These are phyloP conservation scores for Phoma sp. DNA, from an alignment of 2,329 filamentous ascomycete species.

Conservation along the genomic window DNA sequence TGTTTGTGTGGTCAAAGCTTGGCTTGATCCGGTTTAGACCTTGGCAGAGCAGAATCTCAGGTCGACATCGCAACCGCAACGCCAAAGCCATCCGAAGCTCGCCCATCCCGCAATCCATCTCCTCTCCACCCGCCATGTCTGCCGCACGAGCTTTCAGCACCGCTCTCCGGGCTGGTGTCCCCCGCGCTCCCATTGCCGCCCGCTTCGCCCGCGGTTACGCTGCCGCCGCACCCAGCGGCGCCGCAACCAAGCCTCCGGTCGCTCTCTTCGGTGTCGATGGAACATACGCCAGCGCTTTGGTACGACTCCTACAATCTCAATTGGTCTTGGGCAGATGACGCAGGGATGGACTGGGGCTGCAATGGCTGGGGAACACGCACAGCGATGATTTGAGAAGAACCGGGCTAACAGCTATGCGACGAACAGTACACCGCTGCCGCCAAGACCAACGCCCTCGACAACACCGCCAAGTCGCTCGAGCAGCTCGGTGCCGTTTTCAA, in stretches of 20 bases:
- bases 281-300: slow-evolving; percentile 97
- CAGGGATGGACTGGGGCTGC: slow-evolving; percentile 24
- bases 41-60: slow-evolving; percentile 16
- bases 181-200: slow-evolving; percentile 66
- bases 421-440: slow-evolving; percentile 90
- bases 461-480: slow-evolving; percentile 79
- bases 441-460: slow-evolving; percentile 85
- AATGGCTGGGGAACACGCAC: slow-evolving; percentile 22
- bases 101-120: slow-evolving; percentile 44
- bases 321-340: slow-evolving; percentile 25
- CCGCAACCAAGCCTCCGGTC: slow-evolving; percentile 80
- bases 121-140: slow-evolving; percentile 57
- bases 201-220: slow-evolving; percentile 77
- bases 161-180: slow-evolving; percentile 61
- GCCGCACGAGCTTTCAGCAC: slow-evolving; percentile 62
- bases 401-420: slow-evolving; percentile 34
- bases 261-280: slow-evolving; percentile 95
- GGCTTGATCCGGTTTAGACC: slow-evolving; percentile 14
- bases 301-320: slow-evolving; percentile 60
- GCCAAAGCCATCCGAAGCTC: slow-evolving; percentile 29
- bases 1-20: neutral
- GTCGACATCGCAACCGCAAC: slow-evolving; percentile 18
- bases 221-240: slow-evolving; percentile 60
- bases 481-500: slow-evolving; percentile 74
- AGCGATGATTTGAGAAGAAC: slow-evolving; percentile 16